phyloP scores from a whole-genome alignment of 108 stramenopile species.

The Cylindrotheca fusiformis region DNA sequence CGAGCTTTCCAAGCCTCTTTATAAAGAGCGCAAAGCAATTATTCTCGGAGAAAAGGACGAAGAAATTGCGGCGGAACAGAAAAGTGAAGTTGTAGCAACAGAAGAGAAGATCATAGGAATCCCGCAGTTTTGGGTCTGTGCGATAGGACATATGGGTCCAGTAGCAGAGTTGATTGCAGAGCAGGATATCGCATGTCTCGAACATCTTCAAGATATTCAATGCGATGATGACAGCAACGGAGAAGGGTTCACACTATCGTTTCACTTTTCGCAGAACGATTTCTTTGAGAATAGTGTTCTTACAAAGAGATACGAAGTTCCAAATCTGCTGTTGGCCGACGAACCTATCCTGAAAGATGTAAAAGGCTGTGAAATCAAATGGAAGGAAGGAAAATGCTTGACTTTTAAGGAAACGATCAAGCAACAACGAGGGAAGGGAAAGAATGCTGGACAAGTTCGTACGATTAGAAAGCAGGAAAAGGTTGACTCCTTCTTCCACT shows the following conservation, averaged over 20 bases:
- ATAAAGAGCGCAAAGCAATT: slow-evolving; percentile 55
- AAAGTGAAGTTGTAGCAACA: slow-evolving; percentile 20
- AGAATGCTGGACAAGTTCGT: slow-evolving; percentile 78
- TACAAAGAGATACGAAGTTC: slow-evolving; percentile 88
- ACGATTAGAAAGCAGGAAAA: slow-evolving; percentile 68
- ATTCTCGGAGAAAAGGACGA: slow-evolving; percentile 39
- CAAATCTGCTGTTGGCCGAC: slow-evolving; percentile 86
- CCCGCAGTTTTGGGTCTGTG: slow-evolving; percentile 88
- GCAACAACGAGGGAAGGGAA: slow-evolving; percentile 86
- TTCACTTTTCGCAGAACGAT: slow-evolving; percentile 84
- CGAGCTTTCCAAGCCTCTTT: slow-evolving; percentile 53
- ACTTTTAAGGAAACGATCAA: slow-evolving; percentile 65
- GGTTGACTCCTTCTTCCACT: slow-evolving; percentile 90
- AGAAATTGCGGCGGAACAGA: slow-evolving; percentile 30
- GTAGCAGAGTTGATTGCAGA: slow-evolving; percentile 80
- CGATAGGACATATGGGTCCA: slow-evolving; percentile 68
- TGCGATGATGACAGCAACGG: slow-evolving; percentile 78
- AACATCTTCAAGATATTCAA: slow-evolving; percentile 64
- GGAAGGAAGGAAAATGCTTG: slow-evolving; percentile 70
- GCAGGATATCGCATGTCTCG: slow-evolving; percentile 80
- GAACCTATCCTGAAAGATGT: slow-evolving; percentile 91
- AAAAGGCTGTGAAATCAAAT: slow-evolving; percentile 77
- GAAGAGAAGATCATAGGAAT: slow-evolving; percentile 51
- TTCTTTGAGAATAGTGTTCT: slow-evolving; percentile 87
- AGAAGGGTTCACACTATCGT: slow-evolving; percentile 79